phyloP scores from a whole-genome alignment of 495 filamentous ascomycete species.

The Letharia columbiana region DNA sequence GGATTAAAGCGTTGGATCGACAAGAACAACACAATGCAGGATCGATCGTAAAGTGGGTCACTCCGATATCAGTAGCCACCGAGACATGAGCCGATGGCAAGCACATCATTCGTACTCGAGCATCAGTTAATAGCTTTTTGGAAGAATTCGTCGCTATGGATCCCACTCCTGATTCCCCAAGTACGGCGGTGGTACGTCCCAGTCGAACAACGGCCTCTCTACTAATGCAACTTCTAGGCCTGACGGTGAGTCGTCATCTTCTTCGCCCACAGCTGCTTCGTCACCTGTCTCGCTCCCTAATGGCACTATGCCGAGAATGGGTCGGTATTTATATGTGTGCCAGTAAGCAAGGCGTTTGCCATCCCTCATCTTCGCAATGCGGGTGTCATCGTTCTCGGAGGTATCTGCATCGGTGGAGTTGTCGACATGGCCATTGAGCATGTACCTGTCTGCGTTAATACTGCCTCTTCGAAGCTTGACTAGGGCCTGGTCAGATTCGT shows the following conservation, averaged over 20 bases:
- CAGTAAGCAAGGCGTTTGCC: slow-evolving; percentile 43
- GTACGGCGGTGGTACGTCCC: slow-evolving; percentile 69
- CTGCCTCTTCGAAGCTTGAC: slow-evolving; percentile 30
- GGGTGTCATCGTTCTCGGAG: slow-evolving; percentile 18
- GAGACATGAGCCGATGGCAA: background rate
- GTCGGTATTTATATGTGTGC: slow-evolving; percentile 83
- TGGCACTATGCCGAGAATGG: slow-evolving; percentile 80
- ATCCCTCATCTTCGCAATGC: slow-evolving; percentile 23
- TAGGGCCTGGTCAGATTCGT: background rate
- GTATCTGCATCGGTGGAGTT: slow-evolving; percentile 31
- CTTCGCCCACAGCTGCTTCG: slow-evolving; percentile 24
- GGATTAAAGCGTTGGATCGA: background rate
- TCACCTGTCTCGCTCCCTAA: slow-evolving; percentile 39
- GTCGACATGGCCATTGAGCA: slow-evolving; percentile 25
- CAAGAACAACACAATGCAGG: background rate
- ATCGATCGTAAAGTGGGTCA: background rate
- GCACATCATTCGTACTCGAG: background rate
- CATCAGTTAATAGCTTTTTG: background rate
- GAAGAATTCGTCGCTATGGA: background rate
- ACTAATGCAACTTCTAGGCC: slow-evolving; percentile 74
- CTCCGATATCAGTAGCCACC: background rate
- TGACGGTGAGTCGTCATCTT: slow-evolving; percentile 23
- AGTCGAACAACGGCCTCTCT: slow-evolving; percentile 78
- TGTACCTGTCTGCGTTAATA: slow-evolving; percentile 34
- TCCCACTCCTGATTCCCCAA: slow-evolving; percentile 56